These are phyloP conservation scores for Huntiella decipiens DNA, from an alignment of 2,329 filamentous ascomycete species.

Conservation along the genomic window DNA sequence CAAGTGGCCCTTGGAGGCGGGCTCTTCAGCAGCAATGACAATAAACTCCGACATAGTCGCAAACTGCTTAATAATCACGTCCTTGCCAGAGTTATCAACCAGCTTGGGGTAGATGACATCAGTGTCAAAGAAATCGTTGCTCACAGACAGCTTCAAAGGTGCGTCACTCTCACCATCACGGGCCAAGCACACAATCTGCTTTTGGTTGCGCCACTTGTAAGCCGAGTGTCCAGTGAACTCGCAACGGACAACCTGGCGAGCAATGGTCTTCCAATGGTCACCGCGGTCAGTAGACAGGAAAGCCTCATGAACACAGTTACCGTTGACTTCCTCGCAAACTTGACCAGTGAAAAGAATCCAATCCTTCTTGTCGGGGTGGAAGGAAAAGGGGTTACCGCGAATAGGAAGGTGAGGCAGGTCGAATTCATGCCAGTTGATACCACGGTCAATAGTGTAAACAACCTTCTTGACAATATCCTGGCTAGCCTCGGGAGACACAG, in stretches of 20 bases:
- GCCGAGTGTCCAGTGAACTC: constrained; percentile 59
- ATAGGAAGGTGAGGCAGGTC: constrained; percentile 40
- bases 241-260: constrained; percentile 60
- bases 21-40: constrained; percentile 47
- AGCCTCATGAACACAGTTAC: constrained; percentile 52
- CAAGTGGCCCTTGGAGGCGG: constrained; percentile 37
- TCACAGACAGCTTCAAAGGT: constrained; percentile 52
- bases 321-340: constrained; percentile 38
- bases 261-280: constrained; percentile 55
- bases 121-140: constrained; percentile 56
- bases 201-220: constrained; percentile 31
- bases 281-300: constrained; percentile 66
- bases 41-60: constrained; percentile 96
- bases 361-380: constrained; percentile 70
- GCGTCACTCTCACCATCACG: constrained; percentile 34
- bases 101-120: constrained; percentile 24
- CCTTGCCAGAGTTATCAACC: constrained; percentile 38
- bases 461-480: constrained; percentile 28
- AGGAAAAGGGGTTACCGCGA: constrained; percentile 35
- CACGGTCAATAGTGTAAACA: constrained; percentile 67
- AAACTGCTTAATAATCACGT: constrained; percentile 53
- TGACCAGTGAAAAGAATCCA: constrained; percentile 85
- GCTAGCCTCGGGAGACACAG: constrained; percentile 35
- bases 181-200: constrained; percentile 40
- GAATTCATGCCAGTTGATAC: constrained; percentile 54